Evolutionary conservation across 1,139 yeast genomes (phyloP), one percentile per base, ranked within the genome.

Genomic region (Wickerhamiella pararugosa): DNA sequence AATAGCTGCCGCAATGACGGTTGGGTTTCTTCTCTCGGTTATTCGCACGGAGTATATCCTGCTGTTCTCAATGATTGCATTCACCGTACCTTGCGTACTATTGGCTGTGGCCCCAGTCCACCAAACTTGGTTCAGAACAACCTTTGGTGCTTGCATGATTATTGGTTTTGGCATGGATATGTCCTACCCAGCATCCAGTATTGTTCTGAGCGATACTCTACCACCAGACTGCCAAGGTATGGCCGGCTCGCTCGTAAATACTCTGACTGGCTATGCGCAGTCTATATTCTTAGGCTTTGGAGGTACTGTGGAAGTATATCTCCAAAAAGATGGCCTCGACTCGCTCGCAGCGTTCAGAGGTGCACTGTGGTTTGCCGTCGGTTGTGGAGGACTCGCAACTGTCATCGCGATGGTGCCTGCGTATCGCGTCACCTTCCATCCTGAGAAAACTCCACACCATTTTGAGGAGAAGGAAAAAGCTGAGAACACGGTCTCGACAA

Each of bases 221-320:
- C 79, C 80, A 0, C 57, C 61, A 37, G 59, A 67, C 25, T 68
- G 71, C 46, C 83, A 77, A 53, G 84, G 83, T 4, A 65, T 75
- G 42, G 79, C 82, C 0, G 83, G 78, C 0, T 73, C 81, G 0
- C 61, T 77, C 44, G 74, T 76, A 2, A 67, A 74, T 4, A 75
- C 82, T 0, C 66, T 70, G 41, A 75, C 75, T 31, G 76, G 76
- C 54, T 77, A 76, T 53, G 70, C 80, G 9, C 73, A 76, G 37
- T 69, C 81, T 0, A 59, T 76, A 28, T 80, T 80, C 1, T 65
- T 77, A 37, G 82, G 82, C 1, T 58, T 76, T 39, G 78, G 82
- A 2, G 79, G 79, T 2, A 70, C 78, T 0, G 77, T 73, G 4
- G 52, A 50, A 26, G n/a, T 73, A 71, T 49, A 56, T 55, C 37